Evolutionary conservation across 2,329 filamentous ascomycete species (phyloP).

Genomic region (Kalaharituber pfeilii): DNA sequence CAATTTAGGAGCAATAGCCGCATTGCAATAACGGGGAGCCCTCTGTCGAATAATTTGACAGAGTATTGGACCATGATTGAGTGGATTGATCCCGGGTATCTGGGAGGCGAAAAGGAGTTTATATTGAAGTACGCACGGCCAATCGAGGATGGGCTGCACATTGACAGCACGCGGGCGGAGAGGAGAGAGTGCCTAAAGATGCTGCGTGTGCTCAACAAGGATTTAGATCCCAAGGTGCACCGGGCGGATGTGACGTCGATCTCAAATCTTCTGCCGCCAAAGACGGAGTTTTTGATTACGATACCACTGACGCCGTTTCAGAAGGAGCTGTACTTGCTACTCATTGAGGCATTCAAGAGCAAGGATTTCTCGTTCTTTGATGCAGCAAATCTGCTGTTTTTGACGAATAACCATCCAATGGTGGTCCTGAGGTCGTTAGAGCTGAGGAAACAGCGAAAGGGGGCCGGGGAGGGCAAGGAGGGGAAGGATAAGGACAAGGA

Average conservation of each 20-base stretch:
- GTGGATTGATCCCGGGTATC: constrained; percentile 65
- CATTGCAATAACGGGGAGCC: constrained; percentile 74
- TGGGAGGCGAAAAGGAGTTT: constrained; percentile 54
- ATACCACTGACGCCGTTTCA: constrained; percentile 54
- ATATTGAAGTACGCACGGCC: constrained; percentile 49
- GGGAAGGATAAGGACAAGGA: constrained; percentile 8
- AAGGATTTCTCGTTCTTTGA: background rate
- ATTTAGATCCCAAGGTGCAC: constrained; percentile 54
- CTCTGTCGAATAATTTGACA: constrained; percentile 62
- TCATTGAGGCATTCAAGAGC: background rate
- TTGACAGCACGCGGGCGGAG: constrained; percentile 41
- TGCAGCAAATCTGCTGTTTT: background rate
- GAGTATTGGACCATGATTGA: constrained; percentile 81
- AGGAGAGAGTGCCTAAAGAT: constrained; percentile 45
- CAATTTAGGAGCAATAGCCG: constrained; percentile 50
- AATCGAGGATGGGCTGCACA: constrained; percentile 53
- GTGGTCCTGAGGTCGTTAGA: background rate
- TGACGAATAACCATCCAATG: background rate
- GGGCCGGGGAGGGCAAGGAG: constrained; percentile 16
- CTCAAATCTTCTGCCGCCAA: constrained; percentile 49
- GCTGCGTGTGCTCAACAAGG: constrained; percentile 51
- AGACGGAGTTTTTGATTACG: constrained; percentile 66
- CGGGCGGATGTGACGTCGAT: constrained; percentile 54
- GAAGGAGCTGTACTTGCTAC: constrained; percentile 38
- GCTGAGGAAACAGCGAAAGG: background rate